Base-by-base conservation (phyloP, 2,329 filamentous ascomycete species). In the Stemphylium vesicarium region DNA sequence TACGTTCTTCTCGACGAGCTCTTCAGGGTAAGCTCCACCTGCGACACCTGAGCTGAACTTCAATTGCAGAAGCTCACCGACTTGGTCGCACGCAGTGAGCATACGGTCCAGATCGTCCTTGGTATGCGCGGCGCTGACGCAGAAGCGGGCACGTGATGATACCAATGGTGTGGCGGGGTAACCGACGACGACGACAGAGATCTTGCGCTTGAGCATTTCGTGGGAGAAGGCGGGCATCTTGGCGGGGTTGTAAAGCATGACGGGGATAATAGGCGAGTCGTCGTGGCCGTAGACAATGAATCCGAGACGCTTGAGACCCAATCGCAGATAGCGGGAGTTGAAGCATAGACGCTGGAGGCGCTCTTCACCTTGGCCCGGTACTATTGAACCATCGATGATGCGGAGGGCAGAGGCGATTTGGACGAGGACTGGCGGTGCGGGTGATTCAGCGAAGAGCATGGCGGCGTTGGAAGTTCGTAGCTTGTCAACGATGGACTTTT, bases 181-280 rank as follows among this genome's bases (percentile, higher is more conserved):
- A 47, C 94, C 95, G 58, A 99, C 95, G 40, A 99, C 91, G 35
- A 99, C 95, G 46, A 98, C 91, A 0, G 94, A 95, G 66, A 99
- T 98, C 78, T 97, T 98, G 72, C 95, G 91, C 79, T 91, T 91
- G 57, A 98, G 85, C 95, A 99, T 98, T 77, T 98, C 95, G 74
- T 96, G 95, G 44, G 92, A 97, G 78, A 99, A 99, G 55, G 95
- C 94, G 4, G 94, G 91, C 83, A 99, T 97, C 81, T 99, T 99
- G 69, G 91, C 95, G n/a, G 95, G 95, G 79, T 98, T 92, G 83
- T 97, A 99, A 24, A 99, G 87, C 71, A 96, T 85, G 64, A 99
- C 78, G 49, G 95, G 95, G 66, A 99, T 92, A 67, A 99, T 98
- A 52, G 95, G 95, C 4, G 93, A 97, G 79, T 99, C 95, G 72